Conservation (phyloP, 2,329 filamentous ascomycete species). For the Apiospora sp. region DNA sequence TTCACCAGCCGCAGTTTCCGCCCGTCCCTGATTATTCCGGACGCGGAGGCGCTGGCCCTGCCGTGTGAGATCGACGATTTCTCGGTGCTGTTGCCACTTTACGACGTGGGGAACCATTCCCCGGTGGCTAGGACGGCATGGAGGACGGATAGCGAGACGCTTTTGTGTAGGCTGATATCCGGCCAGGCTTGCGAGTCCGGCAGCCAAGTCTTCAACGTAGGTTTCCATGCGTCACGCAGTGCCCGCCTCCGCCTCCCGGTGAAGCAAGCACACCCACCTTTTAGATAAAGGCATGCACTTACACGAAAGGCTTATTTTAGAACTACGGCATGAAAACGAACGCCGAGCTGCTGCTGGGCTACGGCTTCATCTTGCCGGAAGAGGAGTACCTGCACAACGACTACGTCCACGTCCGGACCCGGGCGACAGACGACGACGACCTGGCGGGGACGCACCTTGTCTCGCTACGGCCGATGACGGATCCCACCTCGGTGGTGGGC, state of each 20-base stretch:
- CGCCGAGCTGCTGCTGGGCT: slow-evolving; percentile 71
- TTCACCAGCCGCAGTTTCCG: slow-evolving; percentile 72
- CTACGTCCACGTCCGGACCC: slow-evolving; percentile 64
- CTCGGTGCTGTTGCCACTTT: slow-evolving; percentile 73
- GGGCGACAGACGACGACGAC: slow-evolving; percentile 41
- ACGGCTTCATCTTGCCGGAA: slow-evolving; percentile 66
- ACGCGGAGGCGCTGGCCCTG: slow-evolving; percentile 41
- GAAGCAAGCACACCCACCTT: not conserved
- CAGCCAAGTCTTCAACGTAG: slow-evolving; percentile 53
- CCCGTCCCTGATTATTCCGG: slow-evolving; percentile 62
- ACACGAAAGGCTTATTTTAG: slow-evolving; percentile 48
- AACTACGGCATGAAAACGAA: slow-evolving; percentile 81
- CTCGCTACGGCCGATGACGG: slow-evolving; percentile 56
- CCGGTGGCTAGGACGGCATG: slow-evolving; percentile 64
- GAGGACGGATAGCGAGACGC: slow-evolving; percentile 54
- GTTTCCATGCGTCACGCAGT: not conserved
- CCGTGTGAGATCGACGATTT: slow-evolving; percentile 64
- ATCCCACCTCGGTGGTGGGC: slow-evolving; percentile 58
- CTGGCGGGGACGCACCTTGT: slow-evolving; percentile 50
- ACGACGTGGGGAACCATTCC: slow-evolving; percentile 77
- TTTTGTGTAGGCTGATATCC: slow-evolving; percentile 53
- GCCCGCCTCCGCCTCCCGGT: too few relatives aligned
- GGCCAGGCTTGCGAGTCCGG: slow-evolving; percentile 56
- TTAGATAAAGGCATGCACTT: not conserved
- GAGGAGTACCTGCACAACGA: slow-evolving; percentile 62